These are phyloP conservation scores for Microsporum ferrugineum DNA, from an alignment of 2,329 filamentous ascomycete genomes.

Conservation along the genomic window DNA sequence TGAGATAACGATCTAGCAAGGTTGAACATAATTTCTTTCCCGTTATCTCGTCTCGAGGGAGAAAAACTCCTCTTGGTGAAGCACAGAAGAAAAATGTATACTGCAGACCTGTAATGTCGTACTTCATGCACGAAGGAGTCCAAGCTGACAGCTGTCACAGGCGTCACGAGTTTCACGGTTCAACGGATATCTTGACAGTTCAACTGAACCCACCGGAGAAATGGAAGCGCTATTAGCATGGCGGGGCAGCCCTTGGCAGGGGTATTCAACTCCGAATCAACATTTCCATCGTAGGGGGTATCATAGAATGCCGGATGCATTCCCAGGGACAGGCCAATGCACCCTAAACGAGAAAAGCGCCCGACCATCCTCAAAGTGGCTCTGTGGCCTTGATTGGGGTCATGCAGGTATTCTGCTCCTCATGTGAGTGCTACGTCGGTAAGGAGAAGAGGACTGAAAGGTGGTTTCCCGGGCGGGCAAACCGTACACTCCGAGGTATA, in stretches of 20 bases:
- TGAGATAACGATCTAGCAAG: not conserved
- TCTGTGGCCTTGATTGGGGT: not conserved
- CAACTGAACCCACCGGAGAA: not conserved
- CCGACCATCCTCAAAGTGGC: not conserved
- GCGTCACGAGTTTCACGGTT: not conserved
- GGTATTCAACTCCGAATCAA: too few relatives aligned
- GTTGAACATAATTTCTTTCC: too few relatives aligned
- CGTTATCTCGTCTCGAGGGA: not conserved
- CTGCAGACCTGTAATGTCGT: not conserved
- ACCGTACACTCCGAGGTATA: not conserved
- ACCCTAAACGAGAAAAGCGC: not conserved
- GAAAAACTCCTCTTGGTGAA: not conserved
- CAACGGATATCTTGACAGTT: not conserved
- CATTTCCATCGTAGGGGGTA: too few relatives aligned
- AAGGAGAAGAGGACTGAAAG: too few relatives aligned
- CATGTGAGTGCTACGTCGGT: too few relatives aligned
- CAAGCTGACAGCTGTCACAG: not conserved
- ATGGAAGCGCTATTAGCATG: not conserved
- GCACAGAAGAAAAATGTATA: not conserved
- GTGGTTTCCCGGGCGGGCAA: not conserved
- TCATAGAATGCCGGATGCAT: too few relatives aligned
- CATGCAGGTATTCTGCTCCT: not conserved
- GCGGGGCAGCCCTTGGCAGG: not conserved
- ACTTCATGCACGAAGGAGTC: too few relatives aligned
- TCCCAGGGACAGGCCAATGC: too few relatives aligned